These are phyloP conservation scores for Epichloe scottii DNA, from an alignment of 2,329 filamentous ascomycete genomes.

Conservation along the genomic window DNA sequence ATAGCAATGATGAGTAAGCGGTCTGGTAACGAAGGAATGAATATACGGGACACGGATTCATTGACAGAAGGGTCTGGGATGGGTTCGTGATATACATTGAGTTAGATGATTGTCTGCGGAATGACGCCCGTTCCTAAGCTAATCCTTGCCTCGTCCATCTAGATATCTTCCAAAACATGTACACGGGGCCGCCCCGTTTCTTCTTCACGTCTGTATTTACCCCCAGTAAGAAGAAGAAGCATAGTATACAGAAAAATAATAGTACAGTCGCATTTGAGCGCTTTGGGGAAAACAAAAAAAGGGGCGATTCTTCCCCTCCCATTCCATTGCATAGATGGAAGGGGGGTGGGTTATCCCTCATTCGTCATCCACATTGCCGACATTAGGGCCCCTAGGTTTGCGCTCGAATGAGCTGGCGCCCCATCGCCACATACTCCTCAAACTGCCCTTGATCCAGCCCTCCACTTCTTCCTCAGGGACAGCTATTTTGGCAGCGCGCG, in stretches of 20 bases:
- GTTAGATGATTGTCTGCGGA: slow-evolving; percentile 1
- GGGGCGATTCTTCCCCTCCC: no score
- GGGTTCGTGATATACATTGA: slow-evolving; percentile 1
- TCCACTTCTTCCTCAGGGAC: slow-evolving; percentile 57
- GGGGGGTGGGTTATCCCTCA: slow-evolving; percentile 8
- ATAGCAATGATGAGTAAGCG: slow-evolving; percentile 26
- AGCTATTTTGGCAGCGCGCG: slow-evolving; percentile 46
- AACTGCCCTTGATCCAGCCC: slow-evolving; percentile 51
- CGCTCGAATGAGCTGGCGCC: slow-evolving; percentile 26
- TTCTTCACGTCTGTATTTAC: no score
- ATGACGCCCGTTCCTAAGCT: background rate
- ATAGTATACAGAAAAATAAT: slow-evolving; percentile 1
- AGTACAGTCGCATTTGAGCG: background rate
- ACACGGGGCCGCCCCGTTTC: no score
- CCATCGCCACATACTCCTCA: slow-evolving; percentile 42
- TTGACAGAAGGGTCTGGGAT: background rate
- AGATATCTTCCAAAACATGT: background rate
- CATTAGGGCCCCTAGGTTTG: slow-evolving; percentile 28
- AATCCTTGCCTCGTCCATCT: background rate
- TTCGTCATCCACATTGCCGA: slow-evolving; percentile 27
- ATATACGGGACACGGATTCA: background rate
- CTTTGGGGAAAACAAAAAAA: no score
- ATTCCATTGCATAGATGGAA: no score
- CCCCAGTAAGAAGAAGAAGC: background rate
- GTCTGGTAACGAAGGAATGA: no score